Percentiles rank a stretch among this genome's conserved stretches.
phyloP scores from a whole-genome alignment of 345 rosid species.

The Orychophragmus violaceus region DNA sequence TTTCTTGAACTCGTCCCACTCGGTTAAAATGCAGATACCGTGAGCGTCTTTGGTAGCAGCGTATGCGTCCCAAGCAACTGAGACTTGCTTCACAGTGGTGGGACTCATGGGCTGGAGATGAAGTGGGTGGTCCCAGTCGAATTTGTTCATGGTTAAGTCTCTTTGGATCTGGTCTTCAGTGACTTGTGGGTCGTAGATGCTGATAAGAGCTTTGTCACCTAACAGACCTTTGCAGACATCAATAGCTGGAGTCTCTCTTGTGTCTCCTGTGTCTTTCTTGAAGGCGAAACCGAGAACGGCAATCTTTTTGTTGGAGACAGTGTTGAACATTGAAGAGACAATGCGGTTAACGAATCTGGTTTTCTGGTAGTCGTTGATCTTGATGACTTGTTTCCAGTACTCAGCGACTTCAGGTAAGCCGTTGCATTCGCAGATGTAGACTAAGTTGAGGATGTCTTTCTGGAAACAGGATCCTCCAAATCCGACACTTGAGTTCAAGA shows the following conservation, averaged over 20 bases:
- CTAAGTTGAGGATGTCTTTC: constrained; percentile 80
- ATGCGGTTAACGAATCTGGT: constrained; percentile 79
- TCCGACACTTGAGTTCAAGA: constrained; percentile 85
- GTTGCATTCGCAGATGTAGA: constrained; percentile 90
- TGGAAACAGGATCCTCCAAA: constrained; percentile 93
- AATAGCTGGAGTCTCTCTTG: constrained; percentile 87
- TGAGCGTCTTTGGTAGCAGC: constrained; percentile 80
- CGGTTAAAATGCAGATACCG: constrained; percentile 76
- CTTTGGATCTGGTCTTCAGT: constrained; percentile 83
- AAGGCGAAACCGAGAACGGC: constrained; percentile 80
- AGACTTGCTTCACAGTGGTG: constrained; percentile 71
- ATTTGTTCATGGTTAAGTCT: constrained; percentile 84
- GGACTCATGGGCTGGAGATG: constrained; percentile 96
- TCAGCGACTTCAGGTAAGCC: constrained; percentile 91
- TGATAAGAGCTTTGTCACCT: constrained; percentile 79
- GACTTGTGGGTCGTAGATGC: constrained; percentile 92
- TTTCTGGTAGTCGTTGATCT: constrained; percentile 88
- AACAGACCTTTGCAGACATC: constrained; percentile 88
- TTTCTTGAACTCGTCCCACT: constrained; percentile 92
- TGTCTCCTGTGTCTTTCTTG: constrained; percentile 93
- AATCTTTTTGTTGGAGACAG: constrained; percentile 75
- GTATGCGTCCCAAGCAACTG: constrained; percentile 69
- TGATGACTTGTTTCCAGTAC: constrained; percentile 95
- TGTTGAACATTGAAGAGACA: constrained; percentile 87
- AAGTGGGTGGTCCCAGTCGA: constrained; percentile 91